These are phyloP conservation scores for Penicillium taxi DNA, from an alignment of 495 filamentous ascomycete species.

Conservation along the genomic window DNA sequence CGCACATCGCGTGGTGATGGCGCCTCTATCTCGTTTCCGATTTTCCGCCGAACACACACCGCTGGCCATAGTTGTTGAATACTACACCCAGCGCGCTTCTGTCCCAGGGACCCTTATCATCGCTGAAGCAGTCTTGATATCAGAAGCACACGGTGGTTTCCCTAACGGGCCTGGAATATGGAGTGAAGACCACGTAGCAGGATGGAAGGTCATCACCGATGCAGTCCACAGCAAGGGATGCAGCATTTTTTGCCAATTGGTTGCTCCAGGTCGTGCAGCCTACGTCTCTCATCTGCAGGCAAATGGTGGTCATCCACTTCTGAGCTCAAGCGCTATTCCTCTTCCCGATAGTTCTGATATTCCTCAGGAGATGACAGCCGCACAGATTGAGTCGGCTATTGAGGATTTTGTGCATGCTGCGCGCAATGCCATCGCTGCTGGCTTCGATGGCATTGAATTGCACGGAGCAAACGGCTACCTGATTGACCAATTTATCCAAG, in stretches of 20 bases:
- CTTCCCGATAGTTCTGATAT: conserved; percentile 28
- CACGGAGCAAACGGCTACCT: conserved; percentile 71
- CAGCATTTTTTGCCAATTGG: conserved; percentile 59
- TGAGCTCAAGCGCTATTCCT: conserved; percentile 37
- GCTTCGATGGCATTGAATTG: conserved; percentile 73
- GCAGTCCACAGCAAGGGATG: conserved; percentile 56
- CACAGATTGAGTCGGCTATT: conserved; percentile 51
- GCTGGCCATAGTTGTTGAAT: conserved; percentile 32
- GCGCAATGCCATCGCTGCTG: conserved; percentile 54
- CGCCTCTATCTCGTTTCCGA: conserved; percentile 45
- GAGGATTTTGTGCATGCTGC: conserved; percentile 51
- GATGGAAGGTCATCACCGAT: conserved; percentile 54
- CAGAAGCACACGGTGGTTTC: conserved; percentile 39
- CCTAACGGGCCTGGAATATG: conserved; percentile 57
- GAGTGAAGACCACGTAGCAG: conserved; percentile 47
- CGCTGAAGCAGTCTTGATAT: conserved; percentile 58
- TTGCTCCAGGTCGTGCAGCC: conserved; percentile 55
- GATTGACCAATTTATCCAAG: conserved; percentile 65
- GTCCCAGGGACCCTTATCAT: conserved; percentile 44
- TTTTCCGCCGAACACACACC: conserved; percentile 29
- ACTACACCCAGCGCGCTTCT: conserved; percentile 46
- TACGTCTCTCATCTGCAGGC: conserved; percentile 25
- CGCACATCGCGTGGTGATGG: too few species aligned
- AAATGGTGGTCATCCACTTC: conserved; percentile 16
- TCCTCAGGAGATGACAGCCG: conserved; percentile 45